Evolutionary conservation across 257 asterid genomes (phyloP).

Genomic region (Petrea volubilis): DNA sequence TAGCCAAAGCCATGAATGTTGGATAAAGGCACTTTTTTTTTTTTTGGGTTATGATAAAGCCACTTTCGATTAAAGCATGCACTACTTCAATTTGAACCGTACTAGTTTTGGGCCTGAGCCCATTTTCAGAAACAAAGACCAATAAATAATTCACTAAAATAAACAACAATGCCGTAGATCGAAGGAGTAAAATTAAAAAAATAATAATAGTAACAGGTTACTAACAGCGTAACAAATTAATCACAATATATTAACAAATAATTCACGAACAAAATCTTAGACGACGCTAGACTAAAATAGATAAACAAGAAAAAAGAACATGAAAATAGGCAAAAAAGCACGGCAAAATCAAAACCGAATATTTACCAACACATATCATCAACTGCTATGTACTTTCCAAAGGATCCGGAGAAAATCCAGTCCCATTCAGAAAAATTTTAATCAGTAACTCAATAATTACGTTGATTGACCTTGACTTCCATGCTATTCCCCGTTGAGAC

Average conservation of each 20-base stretch:
- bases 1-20: too few species aligned
- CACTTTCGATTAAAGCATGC: too few species aligned
- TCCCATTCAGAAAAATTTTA: not conserved
- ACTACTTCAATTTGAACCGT: too few species aligned
- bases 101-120: not conserved
- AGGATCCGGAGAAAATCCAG: not conserved
- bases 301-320: not conserved
- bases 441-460: slow-evolving; percentile 19
- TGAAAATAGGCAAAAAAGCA: not conserved
- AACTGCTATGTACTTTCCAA: slow-evolving; percentile 15
- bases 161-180: not conserved
- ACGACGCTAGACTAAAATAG: not conserved
- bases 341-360: slow-evolving; percentile 9
- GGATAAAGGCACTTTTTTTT: too few species aligned
- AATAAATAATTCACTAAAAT: not conserved
- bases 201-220: not conserved
- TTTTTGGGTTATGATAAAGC: too few species aligned
- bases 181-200: not conserved
- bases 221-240: not conserved
- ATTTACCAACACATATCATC: slow-evolving; percentile 17
- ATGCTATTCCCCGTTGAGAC: slow-evolving; percentile 25
- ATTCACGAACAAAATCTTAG: not conserved
- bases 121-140: not conserved
- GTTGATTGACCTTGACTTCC: slow-evolving; percentile 34
- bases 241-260: not conserved